Evolutionary conservation across 129 eudicot genomes (phyloP).

Genomic region (Helianthus tuberosus): DNA sequence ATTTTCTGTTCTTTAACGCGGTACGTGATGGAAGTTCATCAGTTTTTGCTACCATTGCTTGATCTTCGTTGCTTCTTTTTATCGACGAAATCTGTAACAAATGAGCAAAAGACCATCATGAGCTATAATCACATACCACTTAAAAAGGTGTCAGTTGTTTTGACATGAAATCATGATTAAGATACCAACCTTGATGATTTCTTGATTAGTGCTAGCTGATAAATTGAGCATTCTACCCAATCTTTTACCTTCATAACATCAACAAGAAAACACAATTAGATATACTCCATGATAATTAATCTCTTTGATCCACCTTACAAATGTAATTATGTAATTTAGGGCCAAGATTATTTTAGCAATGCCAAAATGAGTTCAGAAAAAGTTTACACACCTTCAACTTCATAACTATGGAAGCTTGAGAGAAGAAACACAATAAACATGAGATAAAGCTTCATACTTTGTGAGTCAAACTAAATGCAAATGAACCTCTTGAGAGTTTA

Average conservation of each 20-base stretch:
- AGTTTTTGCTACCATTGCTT: constrained; percentile 23
- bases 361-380: background rate
- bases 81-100: constrained; percentile 19
- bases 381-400: constrained; percentile 48
- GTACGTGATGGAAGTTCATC: constrained; percentile 46
- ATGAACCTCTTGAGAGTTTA: background rate
- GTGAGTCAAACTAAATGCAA: constrained; percentile 1
- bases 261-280: background rate
- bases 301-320: background rate
- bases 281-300: background rate
- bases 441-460: constrained; percentile 39
- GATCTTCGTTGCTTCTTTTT: constrained; percentile 21
- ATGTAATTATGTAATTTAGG: background rate
- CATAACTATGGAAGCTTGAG: constrained; percentile 32
- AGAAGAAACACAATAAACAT: constrained; percentile 39
- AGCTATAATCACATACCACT: background rate
- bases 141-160: background rate
- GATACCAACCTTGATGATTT: constrained; percentile 38
- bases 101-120: constrained; percentile 12
- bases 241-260: constrained; percentile 43
- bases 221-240: constrained; percentile 28
- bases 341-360: background rate
- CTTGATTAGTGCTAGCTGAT: constrained; percentile 23
- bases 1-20: constrained; percentile 40
- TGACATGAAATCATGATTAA: background rate